Evolutionary conservation across 2,329 filamentous ascomycete species (phyloP).

Genomic region (Hymenoscyphus scutula): DNA sequence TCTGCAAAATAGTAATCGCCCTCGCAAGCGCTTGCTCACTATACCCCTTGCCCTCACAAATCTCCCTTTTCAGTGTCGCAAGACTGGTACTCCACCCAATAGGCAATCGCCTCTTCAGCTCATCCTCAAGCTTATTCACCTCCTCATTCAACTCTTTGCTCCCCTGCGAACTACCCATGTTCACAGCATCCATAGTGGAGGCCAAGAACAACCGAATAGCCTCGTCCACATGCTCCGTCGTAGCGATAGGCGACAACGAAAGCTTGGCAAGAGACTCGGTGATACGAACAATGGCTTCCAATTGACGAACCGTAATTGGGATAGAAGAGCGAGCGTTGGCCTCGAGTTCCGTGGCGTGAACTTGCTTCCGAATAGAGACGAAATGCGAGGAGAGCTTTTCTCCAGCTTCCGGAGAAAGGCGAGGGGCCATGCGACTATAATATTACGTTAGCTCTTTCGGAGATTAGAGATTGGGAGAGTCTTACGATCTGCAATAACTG

Average conservation of each 20-base stretch:
- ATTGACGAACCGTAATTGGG: slow-evolving; percentile 93
- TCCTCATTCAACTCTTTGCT: slow-evolving; percentile 91
- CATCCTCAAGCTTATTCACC: slow-evolving; percentile 80
- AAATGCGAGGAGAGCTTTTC: slow-evolving; percentile 98
- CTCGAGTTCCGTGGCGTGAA: slow-evolving; percentile 86
- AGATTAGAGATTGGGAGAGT: neutral
- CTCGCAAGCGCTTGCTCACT: slow-evolving; percentile 82
- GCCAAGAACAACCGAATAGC: slow-evolving; percentile 95
- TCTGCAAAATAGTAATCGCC: slow-evolving; percentile 80
- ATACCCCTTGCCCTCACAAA: slow-evolving; percentile 89
- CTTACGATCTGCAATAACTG: slow-evolving; percentile 92
- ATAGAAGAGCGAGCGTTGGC: slow-evolving; percentile 90
- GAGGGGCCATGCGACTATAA: slow-evolving; percentile 84
- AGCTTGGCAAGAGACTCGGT: slow-evolving; percentile 94
- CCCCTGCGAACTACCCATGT: slow-evolving; percentile 79
- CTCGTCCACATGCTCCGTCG: slow-evolving; percentile 91
- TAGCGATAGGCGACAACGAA: slow-evolving; percentile 79
- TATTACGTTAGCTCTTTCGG: neutral
- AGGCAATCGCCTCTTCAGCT: slow-evolving; percentile 80
- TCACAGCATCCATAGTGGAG: slow-evolving; percentile 96
- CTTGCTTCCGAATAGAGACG: slow-evolving; percentile 90
- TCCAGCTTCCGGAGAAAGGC: slow-evolving; percentile 83
- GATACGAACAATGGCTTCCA: slow-evolving; percentile 96
- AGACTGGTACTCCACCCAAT: slow-evolving; percentile 95
- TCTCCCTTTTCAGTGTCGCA: slow-evolving; percentile 80